phyloP scores from a whole-genome alignment of 2,329 filamentous ascomycete species.

The Fusarium concolor region DNA sequence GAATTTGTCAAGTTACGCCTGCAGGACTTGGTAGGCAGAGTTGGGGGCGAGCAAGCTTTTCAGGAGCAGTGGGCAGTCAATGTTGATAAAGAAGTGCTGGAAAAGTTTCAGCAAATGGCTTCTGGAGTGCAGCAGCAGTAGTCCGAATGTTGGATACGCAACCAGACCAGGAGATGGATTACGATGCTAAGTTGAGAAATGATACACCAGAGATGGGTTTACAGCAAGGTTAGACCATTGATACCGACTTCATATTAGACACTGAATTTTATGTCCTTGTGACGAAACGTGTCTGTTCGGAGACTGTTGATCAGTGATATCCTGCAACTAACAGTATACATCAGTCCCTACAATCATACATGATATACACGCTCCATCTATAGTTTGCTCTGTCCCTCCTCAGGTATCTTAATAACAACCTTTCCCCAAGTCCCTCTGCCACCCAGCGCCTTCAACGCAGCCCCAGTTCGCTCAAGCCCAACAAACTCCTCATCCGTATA shows the following conservation, averaged over 20 bases:
- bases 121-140: slow-evolving; percentile 28
- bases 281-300: not conserved
- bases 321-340: not conserved
- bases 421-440: slow-evolving; percentile 93
- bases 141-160: not conserved
- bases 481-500: slow-evolving; percentile 86
- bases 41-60: slow-evolving; percentile 75
- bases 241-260: slow-evolving; percentile 19
- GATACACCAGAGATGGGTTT: slow-evolving; percentile 36
- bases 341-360: not conserved
- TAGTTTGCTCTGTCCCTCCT: slow-evolving; percentile 70
- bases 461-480: slow-evolving; percentile 82
- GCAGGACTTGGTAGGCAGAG: slow-evolving; percentile 65
- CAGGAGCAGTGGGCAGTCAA: slow-evolving; percentile 76
- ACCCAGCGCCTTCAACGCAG: slow-evolving; percentile 81
- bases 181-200: slow-evolving; percentile 16
- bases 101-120: slow-evolving; percentile 63
- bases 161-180: not conserved
- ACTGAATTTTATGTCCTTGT: not conserved
- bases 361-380: slow-evolving; percentile 44
- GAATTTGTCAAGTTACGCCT: slow-evolving; percentile 73
- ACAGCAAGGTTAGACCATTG: slow-evolving; percentile 23
- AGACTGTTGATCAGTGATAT: not conserved
- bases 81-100: slow-evolving; percentile 78
- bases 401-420: slow-evolving; percentile 88